Percentiles rank a stretch among this genome's conserved stretches.
These are phyloP conservation scores for Ensete ventricosum DNA, from an alignment of 176 grass and related monocot genomes.

Conservation along the genomic window DNA sequence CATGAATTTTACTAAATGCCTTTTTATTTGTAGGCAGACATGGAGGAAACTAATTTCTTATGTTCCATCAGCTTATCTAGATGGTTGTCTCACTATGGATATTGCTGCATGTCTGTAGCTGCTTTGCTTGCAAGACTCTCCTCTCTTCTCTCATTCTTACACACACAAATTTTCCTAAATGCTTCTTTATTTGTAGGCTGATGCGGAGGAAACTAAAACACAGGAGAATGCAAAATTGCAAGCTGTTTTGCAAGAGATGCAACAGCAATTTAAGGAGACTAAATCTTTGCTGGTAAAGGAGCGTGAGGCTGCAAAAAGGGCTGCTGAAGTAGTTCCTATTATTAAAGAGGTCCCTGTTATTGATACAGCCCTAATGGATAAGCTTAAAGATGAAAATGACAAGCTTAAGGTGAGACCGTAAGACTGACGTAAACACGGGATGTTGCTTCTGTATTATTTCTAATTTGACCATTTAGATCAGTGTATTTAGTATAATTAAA, in stretches of 20 bases:
- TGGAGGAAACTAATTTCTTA: background rate
- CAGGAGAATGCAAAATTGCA: constrained; percentile 93
- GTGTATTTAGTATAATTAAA: background rate
- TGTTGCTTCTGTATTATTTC: background rate
- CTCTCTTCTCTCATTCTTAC: background rate
- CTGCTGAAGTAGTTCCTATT: constrained; percentile 52
- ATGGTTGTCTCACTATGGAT: too few relatives aligned
- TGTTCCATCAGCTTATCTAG: too few relatives aligned
- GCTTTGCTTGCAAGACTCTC: too few relatives aligned
- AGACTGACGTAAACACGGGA: background rate
- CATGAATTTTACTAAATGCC: too few relatives aligned
- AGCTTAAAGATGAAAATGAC: constrained; percentile 89
- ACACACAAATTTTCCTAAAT: background rate
- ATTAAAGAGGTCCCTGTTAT: constrained; percentile 91
- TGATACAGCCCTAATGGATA: constrained; percentile 73
- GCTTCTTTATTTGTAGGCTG: constrained; percentile 38
- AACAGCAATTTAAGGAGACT: constrained; percentile 77
- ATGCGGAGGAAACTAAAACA: constrained; percentile 78
- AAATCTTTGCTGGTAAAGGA: constrained; percentile 68
- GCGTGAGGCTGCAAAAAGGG: constrained; percentile 54
- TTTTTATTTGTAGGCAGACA: background rate
- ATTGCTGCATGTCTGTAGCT: too few relatives aligned
- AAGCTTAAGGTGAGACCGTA: constrained; percentile 78
- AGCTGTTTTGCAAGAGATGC: constrained; percentile 63
- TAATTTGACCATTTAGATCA: background rate